Evolutionary conservation across 768 basidiomycete species (phyloP), one percentile per base, ranked within the genome.

Genomic region (Trametes meyenii): DNA sequence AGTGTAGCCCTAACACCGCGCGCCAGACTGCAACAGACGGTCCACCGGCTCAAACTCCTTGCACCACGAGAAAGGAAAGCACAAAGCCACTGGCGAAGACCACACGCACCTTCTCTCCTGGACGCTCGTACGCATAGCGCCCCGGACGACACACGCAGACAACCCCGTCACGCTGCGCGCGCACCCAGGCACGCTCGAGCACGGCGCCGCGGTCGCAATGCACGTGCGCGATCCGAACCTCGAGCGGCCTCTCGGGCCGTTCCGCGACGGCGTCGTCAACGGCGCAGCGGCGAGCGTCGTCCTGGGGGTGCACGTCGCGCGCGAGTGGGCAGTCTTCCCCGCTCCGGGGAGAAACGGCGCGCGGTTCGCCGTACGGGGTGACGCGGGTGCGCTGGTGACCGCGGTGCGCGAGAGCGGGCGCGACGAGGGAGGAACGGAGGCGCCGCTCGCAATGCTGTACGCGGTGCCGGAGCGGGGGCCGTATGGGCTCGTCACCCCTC

Each of bases 21-120:
- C 29, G 29, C 29, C 29, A 33, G 29, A 8, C 29, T 33, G 29
- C 29, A 8, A 8, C 29, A 33, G 29, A 8, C 29, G 29, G 8
- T 33, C 29, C 29, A 33, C 29, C 8, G 29, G 29, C 29, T 33
- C 29, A 7, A 46, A 19, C 17, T 8, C 35, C 13, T 39, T 52
- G 5, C 43, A 33, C 8, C 43, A 3, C 48, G 24, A 12, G 35
- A 24, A 46, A 29, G 16, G 36, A 21, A 49, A 51, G 24, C 16
- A 43, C 13, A 26, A 62, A 19, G n/a, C 35, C 55, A 23, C 33
- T 8, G 36, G 17, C 2, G 51, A 52, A 17, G 53, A 56, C n/a
- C 64, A 61, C 60, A 65, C 60, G 16, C 64, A 65, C 61, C 56
- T 65, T 10, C 64, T 65, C 54, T 65, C 64, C 0, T 65, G 64